Evolutionary conservation across 306 rosid species (phyloP).

Genomic region (Cicer judaicum): DNA sequence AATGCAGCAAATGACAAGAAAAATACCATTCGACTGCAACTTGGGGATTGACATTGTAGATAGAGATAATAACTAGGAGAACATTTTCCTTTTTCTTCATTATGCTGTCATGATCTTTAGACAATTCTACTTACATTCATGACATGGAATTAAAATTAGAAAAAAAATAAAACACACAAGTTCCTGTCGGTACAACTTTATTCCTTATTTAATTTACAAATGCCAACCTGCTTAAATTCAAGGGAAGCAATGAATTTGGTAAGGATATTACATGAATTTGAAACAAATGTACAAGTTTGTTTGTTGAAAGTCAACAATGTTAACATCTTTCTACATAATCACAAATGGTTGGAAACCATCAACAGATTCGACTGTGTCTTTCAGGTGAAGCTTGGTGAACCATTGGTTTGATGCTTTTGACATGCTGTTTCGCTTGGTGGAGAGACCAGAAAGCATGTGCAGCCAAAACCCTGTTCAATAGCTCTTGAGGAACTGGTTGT

Average conservation of each 20-base stretch:
- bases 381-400: too few species aligned
- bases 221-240: conserved; percentile 56
- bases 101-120: conserved; percentile 32
- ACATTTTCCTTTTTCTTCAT: conserved; percentile 16
- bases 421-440: conserved; percentile 72
- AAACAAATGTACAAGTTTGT: conserved; percentile 71
- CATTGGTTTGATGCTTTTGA: conserved; percentile 54
- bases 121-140: conserved; percentile 40
- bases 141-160: conserved; percentile 34
- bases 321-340: conserved; percentile 56
- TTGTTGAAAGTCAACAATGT: conserved; percentile 53
- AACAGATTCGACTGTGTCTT: conserved; percentile 21
- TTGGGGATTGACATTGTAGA: neutral
- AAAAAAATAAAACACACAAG: conserved; percentile 43
- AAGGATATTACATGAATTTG: conserved; percentile 69
- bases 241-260: conserved; percentile 63
- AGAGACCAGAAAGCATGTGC: conserved; percentile 88
- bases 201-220: conserved; percentile 75
- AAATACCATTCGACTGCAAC: neutral
- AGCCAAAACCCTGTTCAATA: conserved; percentile 81
- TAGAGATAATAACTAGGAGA: conserved; percentile 24
- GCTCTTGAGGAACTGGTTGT: conserved; percentile 88
- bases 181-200: conserved; percentile 59
- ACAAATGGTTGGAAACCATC: conserved; percentile 51
- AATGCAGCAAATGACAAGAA: neutral